Conservation (phyloP, 305 asterid genomes). For the Fraxinus velutina region DNA sequence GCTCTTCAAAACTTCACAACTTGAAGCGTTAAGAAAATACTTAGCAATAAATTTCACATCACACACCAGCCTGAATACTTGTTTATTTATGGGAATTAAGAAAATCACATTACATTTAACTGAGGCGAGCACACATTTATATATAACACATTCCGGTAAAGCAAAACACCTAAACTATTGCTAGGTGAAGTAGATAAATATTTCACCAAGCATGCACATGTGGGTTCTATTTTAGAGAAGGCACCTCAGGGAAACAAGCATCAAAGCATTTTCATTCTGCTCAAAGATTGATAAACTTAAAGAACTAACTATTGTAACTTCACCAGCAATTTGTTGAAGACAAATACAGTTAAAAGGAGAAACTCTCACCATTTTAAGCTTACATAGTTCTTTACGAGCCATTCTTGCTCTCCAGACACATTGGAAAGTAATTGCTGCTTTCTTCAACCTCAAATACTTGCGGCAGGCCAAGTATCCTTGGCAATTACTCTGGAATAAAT, state of each 20-base stretch:
- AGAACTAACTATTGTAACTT: conserved; percentile 8
- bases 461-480: conserved; percentile 38
- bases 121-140: neutral
- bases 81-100: neutral
- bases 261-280: conserved; percentile 1
- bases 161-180: neutral
- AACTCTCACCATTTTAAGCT: conserved; percentile 62
- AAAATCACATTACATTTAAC: neutral
- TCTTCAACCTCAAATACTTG: conserved; percentile 42
- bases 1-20: conserved; percentile 4
- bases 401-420: conserved; percentile 56
- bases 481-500: conserved; percentile 46
- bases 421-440: conserved; percentile 52
- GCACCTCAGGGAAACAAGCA: neutral
- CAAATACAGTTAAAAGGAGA: conserved; percentile 10
- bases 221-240: neutral
- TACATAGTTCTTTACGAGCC: conserved; percentile 50
- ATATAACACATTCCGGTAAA: neutral
- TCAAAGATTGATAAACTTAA: conserved; percentile 12
- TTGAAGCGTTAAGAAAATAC: neutral
- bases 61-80: neutral
- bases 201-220: neutral
- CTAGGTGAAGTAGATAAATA: neutral
- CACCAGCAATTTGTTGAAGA: conserved; percentile 10
- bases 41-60: neutral